A percentile compares a stretch with the other conserved stretches of the same genome.
Conservation (phyloP, 495 filamentous ascomycete species). For the Symbiotaphrina buchneri region DNA sequence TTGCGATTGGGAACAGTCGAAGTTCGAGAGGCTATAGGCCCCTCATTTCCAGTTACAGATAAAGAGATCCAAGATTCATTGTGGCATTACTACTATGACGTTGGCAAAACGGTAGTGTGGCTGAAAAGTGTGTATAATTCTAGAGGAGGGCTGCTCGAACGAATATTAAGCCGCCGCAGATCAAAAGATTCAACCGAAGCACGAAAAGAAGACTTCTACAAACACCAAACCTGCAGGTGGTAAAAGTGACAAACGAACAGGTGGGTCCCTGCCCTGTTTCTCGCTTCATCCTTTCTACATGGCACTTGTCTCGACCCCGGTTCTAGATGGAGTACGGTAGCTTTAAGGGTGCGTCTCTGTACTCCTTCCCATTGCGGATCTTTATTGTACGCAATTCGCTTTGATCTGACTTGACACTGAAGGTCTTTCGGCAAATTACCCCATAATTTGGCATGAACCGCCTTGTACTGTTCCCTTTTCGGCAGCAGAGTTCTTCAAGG, state of each 20-base stretch:
- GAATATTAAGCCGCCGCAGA: slow-evolving; percentile 9
- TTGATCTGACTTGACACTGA: background rate
- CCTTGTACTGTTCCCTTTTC: slow-evolving; percentile 2
- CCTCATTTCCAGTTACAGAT: slow-evolving; percentile 27
- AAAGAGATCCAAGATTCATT: slow-evolving; percentile 69
- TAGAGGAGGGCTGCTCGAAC: background rate
- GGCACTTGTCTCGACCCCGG: background rate
- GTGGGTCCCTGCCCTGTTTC: slow-evolving; percentile 4
- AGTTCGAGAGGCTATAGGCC: slow-evolving; percentile 30
- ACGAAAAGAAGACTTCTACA: slow-evolving; percentile 10
- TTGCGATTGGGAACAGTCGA: slow-evolving; percentile 30
- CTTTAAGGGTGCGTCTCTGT: background rate
- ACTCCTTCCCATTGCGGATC: too few species aligned
- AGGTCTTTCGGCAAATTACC: background rate
- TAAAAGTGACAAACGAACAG: slow-evolving; percentile 8
- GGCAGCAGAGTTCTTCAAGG: slow-evolving; percentile 46
- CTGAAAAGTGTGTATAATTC: slow-evolving; percentile 31
- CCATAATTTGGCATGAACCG: background rate
- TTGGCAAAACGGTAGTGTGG: slow-evolving; percentile 63
- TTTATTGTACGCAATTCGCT: background rate
- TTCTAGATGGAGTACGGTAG: background rate
- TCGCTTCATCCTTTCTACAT: background rate
- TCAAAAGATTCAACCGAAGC: slow-evolving; percentile 8
- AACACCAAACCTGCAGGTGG: slow-evolving; percentile 17
- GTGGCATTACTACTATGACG: slow-evolving; percentile 92